phyloP scores from a whole-genome alignment of 176 grass and related monocot genomes.

The Musa itinerans region DNA sequence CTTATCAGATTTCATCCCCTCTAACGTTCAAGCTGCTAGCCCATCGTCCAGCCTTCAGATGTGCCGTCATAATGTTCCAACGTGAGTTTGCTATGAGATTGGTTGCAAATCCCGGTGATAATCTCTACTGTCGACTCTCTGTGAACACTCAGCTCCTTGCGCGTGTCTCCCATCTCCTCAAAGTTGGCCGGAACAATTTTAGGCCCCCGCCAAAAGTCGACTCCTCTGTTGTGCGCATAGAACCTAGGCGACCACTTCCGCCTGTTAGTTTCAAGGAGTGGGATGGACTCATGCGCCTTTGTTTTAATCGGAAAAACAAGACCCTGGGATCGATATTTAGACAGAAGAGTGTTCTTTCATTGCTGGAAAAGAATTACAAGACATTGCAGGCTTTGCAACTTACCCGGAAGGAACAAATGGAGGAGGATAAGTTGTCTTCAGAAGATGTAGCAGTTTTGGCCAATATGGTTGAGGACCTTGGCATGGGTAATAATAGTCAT shows the following conservation, averaged over 20 bases:
- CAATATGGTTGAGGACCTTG: constrained; percentile 78
- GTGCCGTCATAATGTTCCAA: constrained; percentile 96
- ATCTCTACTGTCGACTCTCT: constrained; percentile 81
- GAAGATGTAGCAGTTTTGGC: constrained; percentile 59
- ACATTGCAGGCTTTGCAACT: constrained; percentile 72
- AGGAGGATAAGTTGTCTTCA: constrained; percentile 31
- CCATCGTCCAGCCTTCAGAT: constrained; percentile 77
- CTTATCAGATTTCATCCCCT: constrained; percentile 84
- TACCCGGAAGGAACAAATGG: constrained; percentile 26
- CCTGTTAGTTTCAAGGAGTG: constrained; percentile 86
- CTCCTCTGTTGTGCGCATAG: constrained; percentile 83
- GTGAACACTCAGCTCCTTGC: constrained; percentile 85
- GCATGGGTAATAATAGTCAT: constrained; percentile 27
- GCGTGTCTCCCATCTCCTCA: constrained; percentile 75
- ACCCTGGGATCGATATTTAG: constrained; percentile 75
- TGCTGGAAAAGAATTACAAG: constrained; percentile 96
- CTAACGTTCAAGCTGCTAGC: constrained; percentile 85
- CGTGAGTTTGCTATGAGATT: constrained; percentile 92
- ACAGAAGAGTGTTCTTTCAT: constrained; percentile 56
- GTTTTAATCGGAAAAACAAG: constrained; percentile 86
- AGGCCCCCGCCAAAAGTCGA: constrained; percentile 89
- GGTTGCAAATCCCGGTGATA: constrained; percentile 76
- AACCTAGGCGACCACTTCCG: constrained; percentile 75
- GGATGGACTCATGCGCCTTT: constrained; percentile 73
- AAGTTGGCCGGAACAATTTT: constrained; percentile 87